phyloP scores from a whole-genome alignment of 495 filamentous ascomycete species.

The Podospora comata region DNA sequence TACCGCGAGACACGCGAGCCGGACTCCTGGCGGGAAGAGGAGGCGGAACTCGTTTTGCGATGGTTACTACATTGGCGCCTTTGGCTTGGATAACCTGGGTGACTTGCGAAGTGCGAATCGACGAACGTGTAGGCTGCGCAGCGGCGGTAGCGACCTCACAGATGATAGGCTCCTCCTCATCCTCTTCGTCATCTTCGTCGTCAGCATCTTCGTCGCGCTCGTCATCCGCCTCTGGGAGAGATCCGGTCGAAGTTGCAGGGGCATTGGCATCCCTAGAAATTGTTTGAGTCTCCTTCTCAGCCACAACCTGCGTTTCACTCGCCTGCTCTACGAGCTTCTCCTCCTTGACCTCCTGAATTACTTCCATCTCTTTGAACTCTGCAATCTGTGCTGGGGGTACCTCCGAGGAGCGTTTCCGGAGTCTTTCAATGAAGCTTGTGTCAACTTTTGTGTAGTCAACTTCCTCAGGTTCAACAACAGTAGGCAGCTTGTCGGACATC shows the following conservation, averaged over 20 bases:
- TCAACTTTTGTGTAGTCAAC: conserved; percentile 55
- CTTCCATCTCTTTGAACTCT: conserved; percentile 14
- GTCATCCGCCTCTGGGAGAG: conserved; percentile 18
- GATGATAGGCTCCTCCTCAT: conserved; percentile 51
- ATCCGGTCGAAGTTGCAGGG: conserved; percentile 1
- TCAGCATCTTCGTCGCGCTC: conserved; percentile 39
- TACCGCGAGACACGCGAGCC: conserved; percentile 42
- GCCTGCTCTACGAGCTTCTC: conserved; percentile 1
- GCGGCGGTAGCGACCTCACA: conserved; percentile 49
- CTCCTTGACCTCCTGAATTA: conserved; percentile 13
- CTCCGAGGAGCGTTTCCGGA: conserved; percentile 24
- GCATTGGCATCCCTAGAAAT: not conserved
- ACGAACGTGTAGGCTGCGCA: conserved; percentile 44
- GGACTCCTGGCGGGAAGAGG: conserved; percentile 62
- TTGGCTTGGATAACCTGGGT: conserved; percentile 45
- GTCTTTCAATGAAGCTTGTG: conserved; percentile 42
- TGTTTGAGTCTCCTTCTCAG: not conserved
- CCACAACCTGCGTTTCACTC: conserved; percentile 3
- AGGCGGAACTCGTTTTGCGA: conserved; percentile 66
- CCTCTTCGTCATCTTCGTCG: conserved; percentile 46
- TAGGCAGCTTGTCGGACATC: conserved; percentile 36
- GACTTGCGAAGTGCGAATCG: conserved; percentile 50
- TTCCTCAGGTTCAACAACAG: conserved; percentile 44
- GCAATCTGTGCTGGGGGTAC: conserved; percentile 20
- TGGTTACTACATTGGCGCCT: conserved; percentile 61